Evolutionary conservation across 2,329 filamentous ascomycete species (phyloP).

Genomic region (Pyrenophora graminea): DNA sequence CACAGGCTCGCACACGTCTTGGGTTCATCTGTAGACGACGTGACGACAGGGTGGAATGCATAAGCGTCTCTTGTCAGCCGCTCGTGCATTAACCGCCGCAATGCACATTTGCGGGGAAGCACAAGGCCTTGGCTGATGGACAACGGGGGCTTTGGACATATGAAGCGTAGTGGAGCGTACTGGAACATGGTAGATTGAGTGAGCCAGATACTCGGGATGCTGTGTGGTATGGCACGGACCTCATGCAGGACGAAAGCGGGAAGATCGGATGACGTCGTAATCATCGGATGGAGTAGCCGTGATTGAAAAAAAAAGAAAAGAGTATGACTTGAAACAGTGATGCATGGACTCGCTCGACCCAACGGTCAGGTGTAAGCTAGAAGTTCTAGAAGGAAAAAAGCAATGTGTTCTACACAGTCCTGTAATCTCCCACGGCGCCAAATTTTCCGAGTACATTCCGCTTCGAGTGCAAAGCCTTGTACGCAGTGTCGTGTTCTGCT

Average conservation of each 20-base stretch:
- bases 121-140: constrained; percentile 3
- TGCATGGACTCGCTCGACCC: constrained; percentile 5
- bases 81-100: constrained; percentile 15
- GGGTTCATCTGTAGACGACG: constrained; percentile 14
- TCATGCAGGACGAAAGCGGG: neutral
- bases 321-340: constrained; percentile 11
- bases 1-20: constrained; percentile 21
- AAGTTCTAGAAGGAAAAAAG: constrained; percentile 17
- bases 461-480: neutral
- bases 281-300: constrained; percentile 1
- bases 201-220: constrained; percentile 8
- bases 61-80: constrained; percentile 18
- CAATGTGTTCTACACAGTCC: constrained; percentile 11
- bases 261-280: constrained; percentile 10
- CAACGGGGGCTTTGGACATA: constrained; percentile 6
- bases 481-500: neutral
- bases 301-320: constrained; percentile 4
- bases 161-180: constrained; percentile 10
- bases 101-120: constrained; percentile 17
- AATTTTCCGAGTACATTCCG: constrained; percentile 2
- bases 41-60: constrained; percentile 20
- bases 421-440: constrained; percentile 14
- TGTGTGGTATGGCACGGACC: constrained; percentile 6
- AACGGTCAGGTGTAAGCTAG: constrained; percentile 8
- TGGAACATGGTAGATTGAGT: constrained; percentile 5